These are phyloP conservation scores for Ambispora gerdemannii DNA, from an alignment of 192 early-diverging fungal species.

Conservation along the genomic window DNA sequence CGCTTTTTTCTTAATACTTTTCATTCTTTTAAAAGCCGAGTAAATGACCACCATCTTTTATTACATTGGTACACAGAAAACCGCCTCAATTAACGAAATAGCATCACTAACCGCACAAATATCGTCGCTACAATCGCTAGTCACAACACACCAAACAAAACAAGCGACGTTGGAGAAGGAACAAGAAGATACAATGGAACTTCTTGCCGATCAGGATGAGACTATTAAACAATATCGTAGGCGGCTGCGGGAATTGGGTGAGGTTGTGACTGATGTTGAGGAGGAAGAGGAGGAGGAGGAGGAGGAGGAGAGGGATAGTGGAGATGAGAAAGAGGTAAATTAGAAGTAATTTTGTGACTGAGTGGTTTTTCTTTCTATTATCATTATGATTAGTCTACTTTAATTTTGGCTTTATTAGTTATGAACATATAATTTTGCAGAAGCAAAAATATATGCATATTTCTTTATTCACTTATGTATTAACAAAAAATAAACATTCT, in stretches of 20 bases:
- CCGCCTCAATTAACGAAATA: conserved; percentile 31
- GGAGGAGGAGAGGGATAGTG: too few relatives aligned
- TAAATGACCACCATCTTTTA: too few relatives aligned
- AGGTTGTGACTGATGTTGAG: conserved; percentile 58
- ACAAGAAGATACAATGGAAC: conserved; percentile 82
- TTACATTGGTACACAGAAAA: too few relatives aligned
- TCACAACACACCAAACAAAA: conserved; percentile 16
- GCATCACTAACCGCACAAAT: conserved; percentile 22
- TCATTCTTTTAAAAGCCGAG: conserved; percentile 11
- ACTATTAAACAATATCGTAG: conserved; percentile 54
- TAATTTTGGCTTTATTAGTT: too few relatives aligned
- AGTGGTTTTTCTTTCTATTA: too few relatives aligned
- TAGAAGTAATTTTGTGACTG: too few relatives aligned
- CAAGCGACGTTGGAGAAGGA: conserved; percentile 59
- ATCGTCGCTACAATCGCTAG: conserved; percentile 7
- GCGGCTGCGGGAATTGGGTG: conserved; percentile 49
- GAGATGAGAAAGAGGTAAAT: too few relatives aligned
- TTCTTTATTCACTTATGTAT: too few relatives aligned
- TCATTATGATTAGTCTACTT: too few relatives aligned
- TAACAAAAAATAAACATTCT: too few relatives aligned
- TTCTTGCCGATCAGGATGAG: conserved; percentile 79
- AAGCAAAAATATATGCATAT: too few relatives aligned
- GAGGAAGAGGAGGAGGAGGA: conserved; percentile 52
- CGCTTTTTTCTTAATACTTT: background rate
- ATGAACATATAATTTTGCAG: too few relatives aligned